Evolutionary conservation across 495 filamentous ascomycete species (phyloP).

Genomic region (Penicillium salamii): DNA sequence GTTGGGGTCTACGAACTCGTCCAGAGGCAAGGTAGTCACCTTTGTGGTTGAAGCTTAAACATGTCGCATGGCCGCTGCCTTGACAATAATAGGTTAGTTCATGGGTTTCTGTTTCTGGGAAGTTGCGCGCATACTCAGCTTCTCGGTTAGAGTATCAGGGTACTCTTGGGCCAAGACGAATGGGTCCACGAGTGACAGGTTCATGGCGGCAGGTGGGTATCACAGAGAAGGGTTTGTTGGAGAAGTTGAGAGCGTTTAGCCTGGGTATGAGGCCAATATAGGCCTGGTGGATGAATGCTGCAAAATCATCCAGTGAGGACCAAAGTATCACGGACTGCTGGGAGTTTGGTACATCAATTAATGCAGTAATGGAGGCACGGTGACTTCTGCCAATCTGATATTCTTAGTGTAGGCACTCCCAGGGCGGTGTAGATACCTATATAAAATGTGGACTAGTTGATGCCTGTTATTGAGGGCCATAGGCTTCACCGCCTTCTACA

Average conservation of each 20-base stretch:
- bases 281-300: slow-evolving; percentile 25
- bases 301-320: slow-evolving; percentile 29
- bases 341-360: not conserved
- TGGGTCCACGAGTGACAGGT: slow-evolving; percentile 74
- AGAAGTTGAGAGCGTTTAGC: slow-evolving; percentile 19
- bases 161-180: slow-evolving; percentile 91
- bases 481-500: not conserved
- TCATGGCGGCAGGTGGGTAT: slow-evolving; percentile 51
- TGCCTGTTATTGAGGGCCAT: slow-evolving; percentile 6
- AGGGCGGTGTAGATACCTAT: slow-evolving; percentile 13
- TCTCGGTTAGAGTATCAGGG: slow-evolving; percentile 82
- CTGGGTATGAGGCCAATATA: slow-evolving; percentile 29
- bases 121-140: slow-evolving; percentile 58
- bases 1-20: slow-evolving; percentile 54
- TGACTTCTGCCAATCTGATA: slow-evolving; percentile 13
- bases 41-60: slow-evolving; percentile 85
- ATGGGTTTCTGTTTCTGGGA: not conserved
- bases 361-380: not conserved
- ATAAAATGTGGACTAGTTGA: not conserved
- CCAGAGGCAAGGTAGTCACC: slow-evolving; percentile 94
- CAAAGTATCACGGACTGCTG: not conserved
- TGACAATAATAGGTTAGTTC: not conserved
- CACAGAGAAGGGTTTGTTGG: slow-evolving; percentile 3
- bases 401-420: slow-evolving; percentile 3
- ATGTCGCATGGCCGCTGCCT: slow-evolving; percentile 65